Conservation (phyloP, 2,329 filamentous ascomycete species). For the Curvularia lunata region DNA sequence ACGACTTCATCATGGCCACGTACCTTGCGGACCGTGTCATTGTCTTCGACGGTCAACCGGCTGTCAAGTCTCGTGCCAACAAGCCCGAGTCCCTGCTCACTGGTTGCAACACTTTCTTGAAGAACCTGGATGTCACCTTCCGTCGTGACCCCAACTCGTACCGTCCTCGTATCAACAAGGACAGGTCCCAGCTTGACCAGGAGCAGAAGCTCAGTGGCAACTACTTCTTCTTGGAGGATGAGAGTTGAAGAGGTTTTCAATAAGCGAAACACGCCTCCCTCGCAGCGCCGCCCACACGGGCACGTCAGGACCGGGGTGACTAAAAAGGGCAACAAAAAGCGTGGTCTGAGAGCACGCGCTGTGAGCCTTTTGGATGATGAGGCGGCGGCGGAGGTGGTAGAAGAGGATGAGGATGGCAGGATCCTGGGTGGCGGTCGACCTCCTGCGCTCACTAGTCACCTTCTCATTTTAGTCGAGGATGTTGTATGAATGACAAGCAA, state of each 20-base stretch:
- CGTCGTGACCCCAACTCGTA: conserved; percentile 95
- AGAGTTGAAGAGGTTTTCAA: conserved; percentile 71
- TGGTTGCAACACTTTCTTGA: conserved; percentile 94
- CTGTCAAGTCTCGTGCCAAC: conserved; percentile 86
- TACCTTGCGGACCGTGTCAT: conserved; percentile 92
- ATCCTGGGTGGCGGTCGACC: conserved; percentile 67
- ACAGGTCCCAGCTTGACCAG: conserved; percentile 92
- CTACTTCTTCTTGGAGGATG: conserved; percentile 97
- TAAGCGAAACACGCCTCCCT: conserved; percentile 50
- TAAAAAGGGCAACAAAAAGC: conserved; percentile 47
- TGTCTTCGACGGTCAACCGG: conserved; percentile 94
- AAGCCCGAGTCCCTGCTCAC: conserved; percentile 89
- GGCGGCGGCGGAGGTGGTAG: conserved; percentile 63
- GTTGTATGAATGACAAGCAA: neutral
- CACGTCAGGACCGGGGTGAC: conserved; percentile 51
- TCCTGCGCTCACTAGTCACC: conserved; percentile 57
- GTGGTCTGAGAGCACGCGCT: conserved; percentile 35
- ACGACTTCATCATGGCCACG: conserved; percentile 98
- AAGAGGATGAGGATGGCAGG: conserved; percentile 66
- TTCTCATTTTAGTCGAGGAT: neutral
- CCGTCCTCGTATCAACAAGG: conserved; percentile 98
- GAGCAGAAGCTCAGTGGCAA: conserved; percentile 95
- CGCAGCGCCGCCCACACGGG: conserved; percentile 48
- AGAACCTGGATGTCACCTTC: conserved; percentile 98
- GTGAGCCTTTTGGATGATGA: conserved; percentile 58